phyloP scores from a whole-genome alignment of 2,329 filamentous ascomycete species.

The Incumbomyces lentus region DNA sequence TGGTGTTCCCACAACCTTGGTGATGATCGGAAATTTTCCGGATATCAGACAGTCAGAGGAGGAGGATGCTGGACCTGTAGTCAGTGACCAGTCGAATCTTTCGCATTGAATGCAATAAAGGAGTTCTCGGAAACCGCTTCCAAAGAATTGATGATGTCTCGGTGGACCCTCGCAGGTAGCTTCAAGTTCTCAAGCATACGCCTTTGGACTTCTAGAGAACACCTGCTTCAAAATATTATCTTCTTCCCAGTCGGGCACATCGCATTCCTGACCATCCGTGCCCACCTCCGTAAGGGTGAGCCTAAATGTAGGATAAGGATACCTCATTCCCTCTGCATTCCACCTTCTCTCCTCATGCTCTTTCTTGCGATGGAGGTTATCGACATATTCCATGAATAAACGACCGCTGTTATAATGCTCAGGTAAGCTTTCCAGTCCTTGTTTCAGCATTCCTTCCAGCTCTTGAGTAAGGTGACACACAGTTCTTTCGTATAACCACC shows the following conservation, averaged over 20 bases:
- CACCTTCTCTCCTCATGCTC: not conserved
- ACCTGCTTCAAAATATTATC: not conserved
- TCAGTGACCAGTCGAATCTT: too few species aligned
- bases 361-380: not conserved
- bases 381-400: not conserved
- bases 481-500: not conserved
- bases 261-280: not conserved
- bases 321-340: slow-evolving; percentile 1
- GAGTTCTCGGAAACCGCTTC: too few species aligned
- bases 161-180: too few species aligned
- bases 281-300: not conserved
- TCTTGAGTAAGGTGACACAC: not conserved
- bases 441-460: not conserved
- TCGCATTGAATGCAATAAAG: too few species aligned
- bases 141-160: too few species aligned
- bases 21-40: too few species aligned
- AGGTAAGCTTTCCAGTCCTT: not conserved
- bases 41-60: too few species aligned
- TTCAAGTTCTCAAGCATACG: too few species aligned
- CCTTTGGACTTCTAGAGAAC: not conserved
- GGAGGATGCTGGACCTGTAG: too few species aligned
- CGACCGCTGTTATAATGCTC: not conserved
- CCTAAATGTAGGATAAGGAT: not conserved
- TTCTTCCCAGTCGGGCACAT: slow-evolving; percentile 2
- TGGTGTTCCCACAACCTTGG: too few species aligned